Conservation (phyloP, 1,284 basidiomycete species). For the Vanrija sp. region DNA sequence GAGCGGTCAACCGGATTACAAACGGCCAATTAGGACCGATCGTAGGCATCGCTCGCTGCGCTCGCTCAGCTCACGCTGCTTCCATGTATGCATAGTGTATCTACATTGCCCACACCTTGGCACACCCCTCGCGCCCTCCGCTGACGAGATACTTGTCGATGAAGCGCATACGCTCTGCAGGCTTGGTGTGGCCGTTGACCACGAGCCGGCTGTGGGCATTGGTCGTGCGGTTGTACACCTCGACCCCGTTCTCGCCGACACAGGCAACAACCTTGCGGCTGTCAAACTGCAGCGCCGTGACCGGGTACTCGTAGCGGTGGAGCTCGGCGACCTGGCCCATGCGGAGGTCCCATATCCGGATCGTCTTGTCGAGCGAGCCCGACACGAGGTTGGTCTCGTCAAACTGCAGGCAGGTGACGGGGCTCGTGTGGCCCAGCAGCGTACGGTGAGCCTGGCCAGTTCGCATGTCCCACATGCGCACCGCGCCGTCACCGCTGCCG, state of each 20-base stretch:
- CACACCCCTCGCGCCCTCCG: conserved; percentile 78
- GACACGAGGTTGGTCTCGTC: conserved; percentile 91
- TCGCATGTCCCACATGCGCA: conserved; percentile 99
- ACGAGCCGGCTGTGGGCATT: conserved; percentile 77
- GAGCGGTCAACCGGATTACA: no score
- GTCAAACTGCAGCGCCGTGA: conserved; percentile 93
- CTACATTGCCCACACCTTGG: conserved; percentile 95
- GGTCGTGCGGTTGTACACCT: conserved; percentile 95
- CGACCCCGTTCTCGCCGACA: conserved; percentile 88
- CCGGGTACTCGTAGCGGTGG: conserved; percentile 83
- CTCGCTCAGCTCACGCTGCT: not conserved
- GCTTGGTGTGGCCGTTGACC: conserved; percentile 87
- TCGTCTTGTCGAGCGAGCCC: conserved; percentile 89
- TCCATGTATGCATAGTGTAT: not conserved
- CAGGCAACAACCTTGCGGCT: conserved; percentile 89
- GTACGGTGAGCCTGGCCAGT: conserved; percentile 96
- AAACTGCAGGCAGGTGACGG: conserved; percentile 93
- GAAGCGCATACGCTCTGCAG: conserved; percentile 85
- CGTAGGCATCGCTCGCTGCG: no score
- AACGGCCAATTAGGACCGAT: no score
- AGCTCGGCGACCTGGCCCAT: conserved; percentile 84
- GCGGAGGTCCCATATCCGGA: conserved; percentile 96
- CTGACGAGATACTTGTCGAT: conserved; percentile 94
- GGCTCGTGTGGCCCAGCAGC: conserved; percentile 85
- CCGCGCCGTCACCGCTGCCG: conserved; percentile 92